Evolutionary conservation across 192 early-diverging fungal genomes (phyloP), one percentile per base, ranked within the genome.

Genomic region (Coemansia reversa): DNA sequence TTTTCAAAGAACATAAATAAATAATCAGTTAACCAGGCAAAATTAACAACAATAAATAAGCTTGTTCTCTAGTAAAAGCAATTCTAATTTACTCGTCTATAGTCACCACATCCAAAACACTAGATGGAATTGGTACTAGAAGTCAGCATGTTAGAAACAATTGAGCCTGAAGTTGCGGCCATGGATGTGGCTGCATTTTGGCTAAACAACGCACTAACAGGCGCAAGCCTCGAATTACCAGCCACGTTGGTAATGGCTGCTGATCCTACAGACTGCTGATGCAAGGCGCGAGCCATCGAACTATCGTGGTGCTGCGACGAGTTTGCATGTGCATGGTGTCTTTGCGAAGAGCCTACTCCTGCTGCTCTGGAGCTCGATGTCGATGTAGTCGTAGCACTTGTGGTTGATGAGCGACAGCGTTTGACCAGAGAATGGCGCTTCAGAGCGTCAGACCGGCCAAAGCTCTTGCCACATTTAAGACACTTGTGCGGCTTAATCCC

Each of bases 401-500:
- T 67, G 8, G 66, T 49, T 12, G 74, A 56, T 0, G 75, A 70
- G 49, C 77, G 71, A 48, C 86, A 87, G n/a, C 86, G 79, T 55
- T 87, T 87, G 47, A 87, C 86, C 67, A 86, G 70, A 18, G 79
- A 83, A 55, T 91, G 89, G 12, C 89, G 62, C 62, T 89, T 89
- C 3, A 91, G 78, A 4, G 88, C 89, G 76, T 91, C 89, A 45
- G 88, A 86, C 58, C 89, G 75, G 42, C 86, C 85, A 81, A 92
- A 92, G 30, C 80, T 84, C 62, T 90, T 89, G 19, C 88, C 88
- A 66, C 91, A 92, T 18, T 82, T 82, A 7, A 80, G 74, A 55
- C 91, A 92, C 55, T 82, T 85, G 70, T 88, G 87, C n/a, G 91
- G 91, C 70, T 92, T 92, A 50, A 85, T 75, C 11, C 90, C 86